phyloP scores from a whole-genome alignment of 768 basidiomycete species.

The Sarcomyxa edulis region DNA sequence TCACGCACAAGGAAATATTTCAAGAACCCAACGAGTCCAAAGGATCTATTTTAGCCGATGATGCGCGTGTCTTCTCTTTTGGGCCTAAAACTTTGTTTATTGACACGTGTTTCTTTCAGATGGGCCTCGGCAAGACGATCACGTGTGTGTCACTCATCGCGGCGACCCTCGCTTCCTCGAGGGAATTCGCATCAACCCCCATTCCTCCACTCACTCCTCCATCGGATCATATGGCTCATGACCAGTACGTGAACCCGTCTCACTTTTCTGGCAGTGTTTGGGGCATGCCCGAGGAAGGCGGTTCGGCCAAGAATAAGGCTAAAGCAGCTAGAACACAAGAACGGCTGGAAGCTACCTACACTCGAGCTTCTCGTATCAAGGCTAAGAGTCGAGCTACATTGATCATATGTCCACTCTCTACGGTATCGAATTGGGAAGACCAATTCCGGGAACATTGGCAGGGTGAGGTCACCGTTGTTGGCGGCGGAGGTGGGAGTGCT shows the following conservation, averaged over 20 bases:
- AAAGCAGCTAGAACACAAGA: slow-evolving; percentile 65
- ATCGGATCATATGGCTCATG: slow-evolving; percentile 21
- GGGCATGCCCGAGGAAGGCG: slow-evolving; percentile 64
- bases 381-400: slow-evolving; percentile 83
- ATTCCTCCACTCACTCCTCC: slow-evolving; percentile 38
- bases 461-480: slow-evolving; percentile 78
- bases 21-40: slow-evolving; percentile 69
- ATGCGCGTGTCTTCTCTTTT: slow-evolving; percentile 51
- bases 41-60: slow-evolving; percentile 93
- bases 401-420: slow-evolving; percentile 95
- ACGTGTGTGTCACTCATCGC: slow-evolving; percentile 93
- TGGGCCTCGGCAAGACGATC: slow-evolving; percentile 98
- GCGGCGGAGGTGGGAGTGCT: slow-evolving; percentile 55
- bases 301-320: slow-evolving; percentile 51
- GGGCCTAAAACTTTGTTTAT: not conserved
- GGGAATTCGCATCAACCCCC: slow-evolving; percentile 54
- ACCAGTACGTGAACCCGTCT: slow-evolving; percentile 27
- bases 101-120: slow-evolving; percentile 41
- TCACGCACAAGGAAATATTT: slow-evolving; percentile 74
- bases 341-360: slow-evolving; percentile 65
- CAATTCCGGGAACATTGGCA: slow-evolving; percentile 98
- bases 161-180: slow-evolving; percentile 70
- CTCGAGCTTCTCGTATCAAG: slow-evolving; percentile 73
- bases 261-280: slow-evolving; percentile 81
- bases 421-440: slow-evolving; percentile 98